Evolutionary conservation across 345 rosid genomes (phyloP).

Genomic region (Bruguiera gymnorhiza): DNA sequence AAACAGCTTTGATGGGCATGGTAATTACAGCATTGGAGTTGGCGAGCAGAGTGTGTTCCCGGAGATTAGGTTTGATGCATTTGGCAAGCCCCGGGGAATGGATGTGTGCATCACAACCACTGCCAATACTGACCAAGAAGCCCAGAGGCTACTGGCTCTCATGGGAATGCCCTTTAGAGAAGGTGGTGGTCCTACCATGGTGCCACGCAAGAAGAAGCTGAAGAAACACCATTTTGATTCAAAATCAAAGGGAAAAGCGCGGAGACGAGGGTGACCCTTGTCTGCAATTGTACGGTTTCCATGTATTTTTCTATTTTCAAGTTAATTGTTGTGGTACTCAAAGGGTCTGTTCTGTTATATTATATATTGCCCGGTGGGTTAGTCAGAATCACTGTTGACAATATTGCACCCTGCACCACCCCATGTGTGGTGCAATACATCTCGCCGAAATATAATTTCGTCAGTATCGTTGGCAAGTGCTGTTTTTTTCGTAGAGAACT

Average conservation of each 20-base stretch:
- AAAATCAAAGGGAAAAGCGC: constrained; percentile 50
- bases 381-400: too few species aligned
- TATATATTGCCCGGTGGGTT: too few species aligned
- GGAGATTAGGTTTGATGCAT: constrained; percentile 63
- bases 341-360: too few species aligned
- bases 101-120: constrained; percentile 84
- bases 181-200: constrained; percentile 23
- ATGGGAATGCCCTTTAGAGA: constrained; percentile 98
- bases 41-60: constrained; percentile 65
- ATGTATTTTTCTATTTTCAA: background rate
- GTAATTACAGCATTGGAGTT: constrained; percentile 82
- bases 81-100: constrained; percentile 82
- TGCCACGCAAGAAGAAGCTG: constrained; percentile 69
- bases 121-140: constrained; percentile 79
- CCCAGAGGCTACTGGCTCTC: constrained; percentile 64
- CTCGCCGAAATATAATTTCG: too few species aligned
- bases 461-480: too few species aligned
- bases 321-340: too few species aligned
- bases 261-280: constrained; percentile 35
- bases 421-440: too few species aligned
- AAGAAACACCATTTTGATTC: constrained; percentile 75
- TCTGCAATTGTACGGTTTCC: constrained; percentile 1
- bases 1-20: constrained; percentile 90
- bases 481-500: too few species aligned
- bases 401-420: too few species aligned